Evolutionary conservation across 2,329 filamentous ascomycete genomes (phyloP).

Genomic region (Cladosporium sp.): DNA sequence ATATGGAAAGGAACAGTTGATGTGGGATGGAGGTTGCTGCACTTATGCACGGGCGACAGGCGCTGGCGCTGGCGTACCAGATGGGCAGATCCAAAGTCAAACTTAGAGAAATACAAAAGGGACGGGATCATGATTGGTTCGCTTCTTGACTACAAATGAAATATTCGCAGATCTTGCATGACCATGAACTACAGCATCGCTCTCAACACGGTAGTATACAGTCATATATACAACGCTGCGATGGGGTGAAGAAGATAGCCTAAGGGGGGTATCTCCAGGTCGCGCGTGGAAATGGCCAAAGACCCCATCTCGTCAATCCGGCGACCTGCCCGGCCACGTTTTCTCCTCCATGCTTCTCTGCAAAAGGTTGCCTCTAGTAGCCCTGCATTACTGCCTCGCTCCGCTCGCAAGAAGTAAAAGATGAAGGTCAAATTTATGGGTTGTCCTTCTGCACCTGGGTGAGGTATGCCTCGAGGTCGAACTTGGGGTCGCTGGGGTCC

Average conservation of each 20-base stretch:
- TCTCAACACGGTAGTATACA: slow-evolving; percentile 14
- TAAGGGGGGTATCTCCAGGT: slow-evolving; percentile 12
- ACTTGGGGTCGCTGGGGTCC: slow-evolving; percentile 80
- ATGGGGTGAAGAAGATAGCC: slow-evolving; percentile 9
- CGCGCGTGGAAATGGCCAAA: slow-evolving; percentile 8
- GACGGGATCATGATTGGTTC: too few species aligned
- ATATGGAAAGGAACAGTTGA: too few species aligned
- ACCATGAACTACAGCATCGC: too few species aligned
- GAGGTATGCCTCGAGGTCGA: slow-evolving; percentile 86
- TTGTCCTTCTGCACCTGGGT: slow-evolving; percentile 53
- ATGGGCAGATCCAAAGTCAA: too few species aligned
- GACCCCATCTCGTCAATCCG: not conserved
- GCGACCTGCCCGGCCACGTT: slow-evolving; percentile 8
- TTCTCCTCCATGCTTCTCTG: slow-evolving; percentile 5
- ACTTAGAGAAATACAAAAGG: too few species aligned
- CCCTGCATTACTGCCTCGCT: slow-evolving; percentile 7
- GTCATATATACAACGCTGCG: slow-evolving; percentile 13
- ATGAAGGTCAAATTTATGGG: slow-evolving; percentile 18
- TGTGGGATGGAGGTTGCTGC: too few species aligned
- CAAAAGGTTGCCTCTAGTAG: slow-evolving; percentile 9
- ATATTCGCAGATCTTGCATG: too few species aligned
- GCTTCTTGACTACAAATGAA: too few species aligned
- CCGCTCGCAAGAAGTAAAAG: slow-evolving; percentile 6
- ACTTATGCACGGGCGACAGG: too few species aligned
- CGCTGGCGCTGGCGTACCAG: too few species aligned